Base-by-base conservation (phyloP, 1,284 basidiomycete genomes). In the Fereydounia khargensis region DNA sequence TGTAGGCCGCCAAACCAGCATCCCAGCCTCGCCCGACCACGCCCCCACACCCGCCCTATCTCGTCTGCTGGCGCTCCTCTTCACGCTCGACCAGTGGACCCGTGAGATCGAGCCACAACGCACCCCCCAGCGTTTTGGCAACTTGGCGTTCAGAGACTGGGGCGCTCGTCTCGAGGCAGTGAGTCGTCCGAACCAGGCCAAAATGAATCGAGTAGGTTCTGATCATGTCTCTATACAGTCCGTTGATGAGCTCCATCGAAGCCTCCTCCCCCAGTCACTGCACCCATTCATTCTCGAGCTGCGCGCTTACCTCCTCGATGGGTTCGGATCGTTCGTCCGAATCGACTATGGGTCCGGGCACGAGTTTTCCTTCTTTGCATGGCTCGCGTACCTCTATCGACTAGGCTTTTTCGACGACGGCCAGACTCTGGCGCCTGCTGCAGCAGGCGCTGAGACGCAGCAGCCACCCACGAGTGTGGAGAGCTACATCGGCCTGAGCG, bases 321-420 rank as follows among this genome's bases (percentile, higher is more conserved):
- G 90, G 0, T 97, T 97, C 73, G 94, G 94, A 6, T 92, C 89
- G 10, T 89, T 91, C 61, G 82, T 83, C 3, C 84, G 94, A 34
- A 85, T 98, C 77, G 94, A 98, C 79, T 98, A 97, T 71, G 95
- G 94, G 1, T 91, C 91, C 1, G 94, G 94, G 0, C 94, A 98
- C 73, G 94, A 98, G 79, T 40, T 75, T 19, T 44, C 60, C 19
- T 73, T 75, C 36, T 45, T 60, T 9, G 62, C 70, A 8, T 75
- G 72, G 72, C 47, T 75, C 2, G 30, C 57, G 24, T 55, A 45
- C 21, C 51, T 75, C 0, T 50, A 52, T 23, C 61, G 68, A 0
- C 46, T 74, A 2, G 48, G 51, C 4, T 51, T 63, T 31, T 68
- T 73, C 30, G 30, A 31, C 21, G 25, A 25, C 11, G 17, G 9